Evolutionary conservation across 257 asterid species (phyloP), one percentile per base, ranked within the genome.

Genomic region (Nyctanthes arbortristis): DNA sequence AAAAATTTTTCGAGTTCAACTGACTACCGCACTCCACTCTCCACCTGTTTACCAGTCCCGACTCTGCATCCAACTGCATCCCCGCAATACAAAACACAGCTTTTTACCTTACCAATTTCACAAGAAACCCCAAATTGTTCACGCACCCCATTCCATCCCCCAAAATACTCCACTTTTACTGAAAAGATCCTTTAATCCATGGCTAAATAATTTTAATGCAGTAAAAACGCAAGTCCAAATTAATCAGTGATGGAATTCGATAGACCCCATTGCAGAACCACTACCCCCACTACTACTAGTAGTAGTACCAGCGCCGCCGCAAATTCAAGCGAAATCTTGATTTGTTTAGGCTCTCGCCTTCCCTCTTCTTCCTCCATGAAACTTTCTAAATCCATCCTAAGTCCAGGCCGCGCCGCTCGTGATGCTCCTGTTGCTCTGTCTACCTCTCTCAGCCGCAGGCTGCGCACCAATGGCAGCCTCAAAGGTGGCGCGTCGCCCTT

Each of bases 401-500:
- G 86, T 65, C 87, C 84, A 2, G 80, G 68, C 62, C 84, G 86
- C 68, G 77, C 78, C 68, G n/a, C n/a, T n/a, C n/a, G n/a, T n/a
- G n/a, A n/a, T 65, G n/a, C n/a, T n/a, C 88, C 88, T 1, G 75
- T 74, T 18, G 67, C 93, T 4, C 91, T 87, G 39, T 75, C 98
- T 6, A 79, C 90, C 32, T 87, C 95, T 4, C 88, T 88, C 66
- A 88, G 97, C 75, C 92, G 98, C 64, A 80, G 95, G 40, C 93
- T 89, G 27, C 80, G 85, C 40, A 36, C 76, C 54, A 93, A 84
- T 61, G 93, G 95, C 31, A 90, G 97, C 64, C 57, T 90, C 43
- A 93, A 88, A 30, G 91, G 86, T 9, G 93, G 96, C 59, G 89
- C 95, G 1, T 88, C 98, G 9, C 96, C 97, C 4, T 84, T 88